Conservation (phyloP, 169 alveolate species). For the Plasmodium blacklocki region DNA sequence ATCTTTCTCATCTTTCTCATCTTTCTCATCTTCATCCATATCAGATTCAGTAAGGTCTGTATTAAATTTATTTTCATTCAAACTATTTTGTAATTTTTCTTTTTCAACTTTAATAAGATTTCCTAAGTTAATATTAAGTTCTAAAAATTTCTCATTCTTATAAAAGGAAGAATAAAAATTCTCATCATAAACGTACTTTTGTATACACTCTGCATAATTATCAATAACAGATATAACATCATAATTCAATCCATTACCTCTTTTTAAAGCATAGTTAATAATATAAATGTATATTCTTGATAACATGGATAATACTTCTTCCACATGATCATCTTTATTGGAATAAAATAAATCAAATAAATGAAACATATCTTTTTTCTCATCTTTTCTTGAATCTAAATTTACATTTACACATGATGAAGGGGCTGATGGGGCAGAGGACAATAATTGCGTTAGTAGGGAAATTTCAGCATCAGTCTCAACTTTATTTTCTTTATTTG, state of each 20-base stretch:
- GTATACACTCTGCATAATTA: slow-evolving; percentile 69
- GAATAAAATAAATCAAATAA: slow-evolving; percentile 45
- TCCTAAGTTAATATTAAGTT: slow-evolving; percentile 30
- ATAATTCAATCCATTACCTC: slow-evolving; percentile 4
- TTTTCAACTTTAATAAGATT: slow-evolving; percentile 50
- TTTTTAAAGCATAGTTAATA: slow-evolving; percentile 40
- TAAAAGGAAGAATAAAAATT: slow-evolving; percentile 25
- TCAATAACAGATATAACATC: slow-evolving; percentile 40
- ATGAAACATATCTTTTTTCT: slow-evolving; percentile 9
- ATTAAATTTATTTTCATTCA: not conserved
- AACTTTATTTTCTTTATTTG: not conserved
- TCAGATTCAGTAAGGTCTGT: slow-evolving; percentile 15
- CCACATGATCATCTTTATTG: slow-evolving; percentile 16
- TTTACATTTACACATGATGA: too few relatives aligned
- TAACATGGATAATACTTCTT: slow-evolving; percentile 24
- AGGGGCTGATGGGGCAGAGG: too few relatives aligned
- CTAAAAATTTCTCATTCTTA: slow-evolving; percentile 40
- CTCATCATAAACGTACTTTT: slow-evolving; percentile 50
- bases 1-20: not conserved
- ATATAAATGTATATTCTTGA: slow-evolving; percentile 35
- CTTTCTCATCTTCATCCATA: slow-evolving; percentile 3
- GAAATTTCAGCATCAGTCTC: too few relatives aligned
- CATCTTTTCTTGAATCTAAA: too few relatives aligned
- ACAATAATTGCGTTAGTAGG: too few relatives aligned
- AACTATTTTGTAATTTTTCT: slow-evolving; percentile 25